A percentile compares a stretch with the other conserved stretches of the same genome.
Conservation (phyloP, 805 yeast genomes). For the Monosporozyma siamensis region DNA sequence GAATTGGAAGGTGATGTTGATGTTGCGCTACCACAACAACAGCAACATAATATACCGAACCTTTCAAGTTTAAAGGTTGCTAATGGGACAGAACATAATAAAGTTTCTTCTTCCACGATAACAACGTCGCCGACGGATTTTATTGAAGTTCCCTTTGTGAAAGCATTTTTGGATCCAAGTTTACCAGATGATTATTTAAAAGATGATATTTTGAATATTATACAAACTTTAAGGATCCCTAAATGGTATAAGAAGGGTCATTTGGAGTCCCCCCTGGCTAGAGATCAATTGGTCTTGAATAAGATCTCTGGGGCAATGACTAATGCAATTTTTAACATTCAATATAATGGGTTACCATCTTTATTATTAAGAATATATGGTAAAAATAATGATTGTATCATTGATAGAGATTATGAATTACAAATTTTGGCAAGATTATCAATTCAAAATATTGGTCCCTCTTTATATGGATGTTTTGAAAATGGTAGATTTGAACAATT, state of each 20-base stretch:
- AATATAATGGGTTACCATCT: constrained; percentile 50
- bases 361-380: constrained; percentile 81
- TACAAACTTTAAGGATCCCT: constrained; percentile 55
- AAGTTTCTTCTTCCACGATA: constrained; percentile 5
- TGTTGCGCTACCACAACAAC: constrained; percentile 1
- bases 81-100: constrained; percentile 1
- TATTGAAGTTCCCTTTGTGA: constrained; percentile 39
- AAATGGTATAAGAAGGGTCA: constrained; percentile 61
- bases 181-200: constrained; percentile 80
- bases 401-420: constrained; percentile 79
- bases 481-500: constrained; percentile 92
- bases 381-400: constrained; percentile 71
- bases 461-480: constrained; percentile 73
- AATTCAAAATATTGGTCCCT: constrained; percentile 75
- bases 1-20: neutral
- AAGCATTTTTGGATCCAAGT: constrained; percentile 59
- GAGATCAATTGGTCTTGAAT: constrained; percentile 41
- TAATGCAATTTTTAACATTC: constrained; percentile 75
- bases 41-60: constrained; percentile 4
- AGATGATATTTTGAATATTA: constrained; percentile 61
- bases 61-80: constrained; percentile 8
- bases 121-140: too few species aligned
- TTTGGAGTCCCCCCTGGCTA: constrained; percentile 22
- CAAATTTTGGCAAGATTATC: constrained; percentile 64
- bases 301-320: constrained; percentile 91